These are phyloP conservation scores for Phytophthora hybrid DNA, from an alignment of 352 stramenopile species.

Conservation along the genomic window DNA sequence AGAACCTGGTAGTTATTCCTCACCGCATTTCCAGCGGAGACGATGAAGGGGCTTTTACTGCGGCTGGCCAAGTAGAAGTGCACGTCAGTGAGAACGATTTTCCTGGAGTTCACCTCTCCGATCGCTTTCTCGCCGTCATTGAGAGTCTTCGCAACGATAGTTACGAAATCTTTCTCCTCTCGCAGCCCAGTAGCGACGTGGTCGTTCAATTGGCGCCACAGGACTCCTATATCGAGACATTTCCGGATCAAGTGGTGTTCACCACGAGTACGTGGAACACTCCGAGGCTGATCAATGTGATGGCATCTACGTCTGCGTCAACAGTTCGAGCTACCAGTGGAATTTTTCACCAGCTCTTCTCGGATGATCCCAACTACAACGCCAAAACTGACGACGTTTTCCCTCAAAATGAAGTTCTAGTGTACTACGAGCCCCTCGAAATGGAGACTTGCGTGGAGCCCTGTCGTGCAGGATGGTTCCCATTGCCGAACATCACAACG, in stretches of 20 bases:
- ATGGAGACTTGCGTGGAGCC: constrained; percentile 55
- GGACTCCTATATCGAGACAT: constrained; percentile 39
- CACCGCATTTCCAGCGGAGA: constrained; percentile 50
- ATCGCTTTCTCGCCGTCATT: constrained; percentile 53
- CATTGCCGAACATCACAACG: constrained; percentile 47
- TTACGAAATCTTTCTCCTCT: constrained; percentile 59
- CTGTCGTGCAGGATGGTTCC: constrained; percentile 65
- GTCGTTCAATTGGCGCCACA: constrained; percentile 38
- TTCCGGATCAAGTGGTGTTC: constrained; percentile 48
- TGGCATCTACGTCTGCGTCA: constrained; percentile 21
- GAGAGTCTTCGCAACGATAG: constrained; percentile 58
- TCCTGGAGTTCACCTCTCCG: constrained; percentile 60
- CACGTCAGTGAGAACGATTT: constrained; percentile 64
- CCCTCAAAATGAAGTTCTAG: constrained; percentile 52
- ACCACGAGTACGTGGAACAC: constrained; percentile 47
- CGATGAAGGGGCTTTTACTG: constrained; percentile 45
- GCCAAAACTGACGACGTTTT: constrained; percentile 36
- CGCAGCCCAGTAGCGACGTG: constrained; percentile 51
- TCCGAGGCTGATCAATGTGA: constrained; percentile 45
- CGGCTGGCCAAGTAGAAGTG: constrained; percentile 42
- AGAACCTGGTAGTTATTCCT: constrained; percentile 34
- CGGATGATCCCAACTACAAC: constrained; percentile 55
- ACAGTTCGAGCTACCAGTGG: constrained; percentile 17
- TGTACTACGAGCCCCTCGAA: constrained; percentile 65
- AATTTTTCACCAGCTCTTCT: constrained; percentile 50